Evolutionary conservation across 345 rosid species (phyloP), one percentile per base, ranked within the genome.

Genomic region (Jatropha curcas): DNA sequence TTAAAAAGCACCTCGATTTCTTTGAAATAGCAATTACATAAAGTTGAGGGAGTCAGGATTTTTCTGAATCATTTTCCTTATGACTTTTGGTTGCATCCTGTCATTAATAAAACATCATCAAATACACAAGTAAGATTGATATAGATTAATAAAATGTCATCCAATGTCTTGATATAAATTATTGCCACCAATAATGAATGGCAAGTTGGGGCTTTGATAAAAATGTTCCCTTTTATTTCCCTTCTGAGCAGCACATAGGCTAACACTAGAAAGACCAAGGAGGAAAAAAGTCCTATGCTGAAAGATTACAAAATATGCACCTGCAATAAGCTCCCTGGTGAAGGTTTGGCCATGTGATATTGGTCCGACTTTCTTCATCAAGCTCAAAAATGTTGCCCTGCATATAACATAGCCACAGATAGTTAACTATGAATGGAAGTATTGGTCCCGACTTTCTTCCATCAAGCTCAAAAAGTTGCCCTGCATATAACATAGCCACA

Each of bases 391-490:
- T n/a, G n/a, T n/a, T n/a, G n/a, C n/a, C n/a, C n/a, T n/a, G n/a
- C n/a, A n/a, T n/a, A n/a, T n/a, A n/a, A n/a, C n/a, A n/a, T n/a
- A n/a, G n/a, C n/a, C n/a, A n/a, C n/a, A n/a, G n/a, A n/a, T n/a
- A n/a, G n/a, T n/a, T n/a, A n/a, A n/a, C n/a, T n/a, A n/a, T n/a
- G n/a, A n/a, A n/a, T n/a, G n/a, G n/a, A n/a, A n/a, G n/a, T n/a
- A 90, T 82, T 12, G 98, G 96, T 72, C 86, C 87, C 2, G 88
- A 84, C 74, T 89, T 95, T 68, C 96, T 91, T 78, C 99, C 98
- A 78, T 95, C 96, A 74, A 90, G 98, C 80, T 95, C 97, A 85
- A 85, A 90, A 62, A 95, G 98, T 74, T 87, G 73, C 17, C 92
- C 98, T 94, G 64, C 70, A 74, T 27, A 71, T 46, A 61, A 70